Evolutionary conservation across 805 yeast species (phyloP).

Genomic region (Saccharomycopsis vini): DNA sequence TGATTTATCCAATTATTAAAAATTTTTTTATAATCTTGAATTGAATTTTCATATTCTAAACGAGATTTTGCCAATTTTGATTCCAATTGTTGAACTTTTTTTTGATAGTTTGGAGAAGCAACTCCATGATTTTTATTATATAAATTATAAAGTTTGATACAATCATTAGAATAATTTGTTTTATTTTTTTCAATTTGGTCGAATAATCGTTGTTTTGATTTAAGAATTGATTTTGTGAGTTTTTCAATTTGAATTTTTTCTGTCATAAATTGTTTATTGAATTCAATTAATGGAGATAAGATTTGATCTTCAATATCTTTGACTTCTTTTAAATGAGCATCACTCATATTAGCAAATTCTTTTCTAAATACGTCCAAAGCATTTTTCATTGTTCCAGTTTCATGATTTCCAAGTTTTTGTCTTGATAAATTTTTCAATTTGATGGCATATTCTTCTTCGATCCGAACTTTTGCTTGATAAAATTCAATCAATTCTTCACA

Average conservation of each 20-base stretch:
- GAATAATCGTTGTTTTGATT: conserved; percentile 33
- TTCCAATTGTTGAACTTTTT: conserved; percentile 42
- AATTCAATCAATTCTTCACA: conserved; percentile 29
- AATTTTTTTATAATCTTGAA: conserved; percentile 44
- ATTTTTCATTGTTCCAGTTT: conserved; percentile 48
- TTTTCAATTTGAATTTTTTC: conserved; percentile 43
- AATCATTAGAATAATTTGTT: conserved; percentile 45
- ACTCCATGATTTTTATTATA: conserved; percentile 42
- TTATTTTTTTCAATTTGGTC: conserved; percentile 32
- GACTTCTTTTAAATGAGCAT: conserved; percentile 45
- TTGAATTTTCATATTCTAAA: conserved; percentile 40
- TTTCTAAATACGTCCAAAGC: conserved; percentile 49
- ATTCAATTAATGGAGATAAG: conserved; percentile 43
- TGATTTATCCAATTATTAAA: conserved; percentile 60
- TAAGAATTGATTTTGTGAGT: conserved; percentile 45
- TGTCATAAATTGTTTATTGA: conserved; percentile 42
- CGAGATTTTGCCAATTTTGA: conserved; percentile 22
- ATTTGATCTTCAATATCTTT: conserved; percentile 42
- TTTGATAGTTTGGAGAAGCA: conserved; percentile 26
- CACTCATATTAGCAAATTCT: conserved; percentile 53
- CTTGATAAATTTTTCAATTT: conserved; percentile 43
- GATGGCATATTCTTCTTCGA: conserved; percentile 68
- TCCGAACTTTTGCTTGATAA: conserved; percentile 22
- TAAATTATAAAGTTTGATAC: conserved; percentile 52
- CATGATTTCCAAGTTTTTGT: conserved; percentile 43